Conservation (phyloP, 2,329 filamentous ascomycete species). For the Hypoxylon sp. region DNA sequence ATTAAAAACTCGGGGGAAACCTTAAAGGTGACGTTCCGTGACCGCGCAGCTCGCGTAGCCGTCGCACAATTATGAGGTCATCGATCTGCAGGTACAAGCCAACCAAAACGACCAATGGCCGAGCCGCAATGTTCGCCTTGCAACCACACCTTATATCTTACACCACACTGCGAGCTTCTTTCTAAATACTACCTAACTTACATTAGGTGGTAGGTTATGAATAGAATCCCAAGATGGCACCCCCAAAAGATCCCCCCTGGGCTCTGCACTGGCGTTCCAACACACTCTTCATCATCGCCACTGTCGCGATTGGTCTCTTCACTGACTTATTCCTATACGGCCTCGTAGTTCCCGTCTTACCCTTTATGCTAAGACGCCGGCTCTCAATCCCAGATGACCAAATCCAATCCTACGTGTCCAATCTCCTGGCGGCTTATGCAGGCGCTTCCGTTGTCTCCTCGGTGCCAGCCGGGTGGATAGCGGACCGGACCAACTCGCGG, state of each 20-base stretch:
- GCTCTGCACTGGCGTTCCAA: conserved; percentile 65
- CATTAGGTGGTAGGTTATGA: too few species aligned
- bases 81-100: conserved; percentile 41
- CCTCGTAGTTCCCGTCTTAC: conserved; percentile 69
- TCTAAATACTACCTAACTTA: too few species aligned
- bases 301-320: conserved; percentile 68
- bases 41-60: not conserved
- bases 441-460: conserved; percentile 65
- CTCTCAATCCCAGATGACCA: conserved; percentile 61
- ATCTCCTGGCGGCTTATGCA: conserved; percentile 67
- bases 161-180: too few species aligned
- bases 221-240: not conserved
- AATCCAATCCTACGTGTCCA: conserved; percentile 66
- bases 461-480: conserved; percentile 65
- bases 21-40: not conserved
- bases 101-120: conserved; percentile 2
- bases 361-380: conserved; percentile 67
- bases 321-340: conserved; percentile 72
- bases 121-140: not conserved
- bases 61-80: conserved; percentile 42
- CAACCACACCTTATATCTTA: conserved; percentile 8
- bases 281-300: conserved; percentile 69
- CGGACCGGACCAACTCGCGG: conserved; percentile 66
- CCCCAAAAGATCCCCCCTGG: conserved; percentile 37
- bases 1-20: not conserved